Evolutionary conservation across 768 basidiomycete genomes (phyloP).

Genomic region (Lyophyllum semitale): DNA sequence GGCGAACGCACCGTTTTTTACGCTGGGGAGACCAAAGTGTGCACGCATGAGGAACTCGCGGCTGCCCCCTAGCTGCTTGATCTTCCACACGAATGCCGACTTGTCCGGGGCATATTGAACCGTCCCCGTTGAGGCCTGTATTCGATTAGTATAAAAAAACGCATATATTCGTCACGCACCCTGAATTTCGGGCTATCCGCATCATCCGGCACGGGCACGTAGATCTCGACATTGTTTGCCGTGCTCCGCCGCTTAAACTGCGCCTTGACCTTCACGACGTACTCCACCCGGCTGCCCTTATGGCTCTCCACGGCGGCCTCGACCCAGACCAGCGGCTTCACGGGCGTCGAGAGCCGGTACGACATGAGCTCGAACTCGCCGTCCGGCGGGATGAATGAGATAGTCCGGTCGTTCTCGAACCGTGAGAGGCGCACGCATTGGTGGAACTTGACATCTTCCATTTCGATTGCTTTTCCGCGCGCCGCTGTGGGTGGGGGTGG

Average conservation of each 20-base stretch:
- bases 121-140: constrained; percentile 88
- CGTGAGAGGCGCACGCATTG: constrained; percentile 97
- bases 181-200: constrained; percentile 97
- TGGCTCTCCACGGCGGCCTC: constrained; percentile 97
- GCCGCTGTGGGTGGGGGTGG: constrained; percentile 52
- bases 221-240: constrained; percentile 98
- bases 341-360: constrained; percentile 93
- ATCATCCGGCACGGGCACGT: constrained; percentile 98
- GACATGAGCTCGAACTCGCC: constrained; percentile 99
- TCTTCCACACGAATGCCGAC: constrained; percentile 98
- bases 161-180: constrained; percentile 44
- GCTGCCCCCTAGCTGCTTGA: constrained; percentile 95
- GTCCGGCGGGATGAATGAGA: constrained; percentile 98
- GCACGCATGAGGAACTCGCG: constrained; percentile 98
- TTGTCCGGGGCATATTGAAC: constrained; percentile 99
- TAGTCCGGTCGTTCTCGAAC: constrained; percentile 98
- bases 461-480: constrained; percentile 96
- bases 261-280: constrained; percentile 93
- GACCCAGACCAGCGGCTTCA: constrained; percentile 97
- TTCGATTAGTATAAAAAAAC: background rate
- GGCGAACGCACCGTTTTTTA: constrained; percentile 72
- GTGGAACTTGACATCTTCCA: constrained; percentile 99
- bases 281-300: constrained; percentile 90
- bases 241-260: constrained; percentile 97
- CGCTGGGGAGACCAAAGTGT: constrained; percentile 95